Base-by-base conservation (phyloP, 1,284 basidiomycete genomes). In the Cutaneotrichosporon dermatis region DNA sequence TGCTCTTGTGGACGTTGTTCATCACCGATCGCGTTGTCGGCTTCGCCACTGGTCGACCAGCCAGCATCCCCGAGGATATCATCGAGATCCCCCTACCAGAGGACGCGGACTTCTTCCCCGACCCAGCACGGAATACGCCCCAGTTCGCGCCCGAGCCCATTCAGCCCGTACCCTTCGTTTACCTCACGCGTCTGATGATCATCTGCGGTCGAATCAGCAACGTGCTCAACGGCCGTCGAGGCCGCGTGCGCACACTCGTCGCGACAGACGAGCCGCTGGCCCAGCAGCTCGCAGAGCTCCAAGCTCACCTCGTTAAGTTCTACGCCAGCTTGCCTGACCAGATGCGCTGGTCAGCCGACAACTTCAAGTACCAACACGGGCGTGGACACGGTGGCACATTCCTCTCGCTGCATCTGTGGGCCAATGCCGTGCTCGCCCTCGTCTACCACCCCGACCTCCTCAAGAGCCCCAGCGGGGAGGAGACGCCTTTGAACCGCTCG, bases 371-470 rank as follows among this genome's bases (percentile, higher is more conserved):
- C 57, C 77, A 79, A 63, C 72, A 78, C 36, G 64, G 58, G 8
- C 61, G 77, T 25, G 73, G 78, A 6, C 75, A 79, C 61, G 77
- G 77, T 4, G 75, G 72, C 1, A 66, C 69, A 2, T 75, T 69
- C 57, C 65, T 75, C 10, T 57, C 68, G 1, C 53, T 75, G 33
- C 74, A 75, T 60, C 56, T 74, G 2, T 75, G 74, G 79, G 75
- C 79, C 7, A 79, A 80, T 58, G 77, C 78, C 4, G 76, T 80
- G 15, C 69, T 80, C 16, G 78, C 77, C 9, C 60, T 80, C 39
- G 70, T 80, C 0, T 79, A 80, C 58, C 79, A 80, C 59, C 78
- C 79, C 3, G 77, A 79, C 39, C 59, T 80, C n/a, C 66, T 79
- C 34, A 71, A 72, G 54, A 74, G 68, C 16, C 77, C 78, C 0